A percentile compares a stretch with the other conserved stretches of the same genome.
Evolutionary conservation across 2,329 filamentous ascomycete species (phyloP).

Genomic region (Aureobasidium lini): DNA sequence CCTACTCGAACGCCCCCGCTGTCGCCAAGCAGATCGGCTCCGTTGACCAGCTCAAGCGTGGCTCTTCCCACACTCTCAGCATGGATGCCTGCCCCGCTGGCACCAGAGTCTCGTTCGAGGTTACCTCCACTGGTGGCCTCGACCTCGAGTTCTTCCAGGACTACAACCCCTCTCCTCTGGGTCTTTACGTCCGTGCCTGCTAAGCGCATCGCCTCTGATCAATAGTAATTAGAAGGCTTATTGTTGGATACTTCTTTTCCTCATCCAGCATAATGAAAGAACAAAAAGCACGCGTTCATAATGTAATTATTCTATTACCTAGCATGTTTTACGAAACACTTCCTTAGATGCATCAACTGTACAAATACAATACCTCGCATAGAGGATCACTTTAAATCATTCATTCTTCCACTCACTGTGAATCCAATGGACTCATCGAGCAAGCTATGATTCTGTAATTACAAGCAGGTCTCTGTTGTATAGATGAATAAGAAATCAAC

Average conservation of each 20-base stretch:
- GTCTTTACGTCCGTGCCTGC: conserved; percentile 14
- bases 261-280: conserved; percentile 7
- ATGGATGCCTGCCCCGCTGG: conserved; percentile 22
- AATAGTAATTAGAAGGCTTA: neutral
- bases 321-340: neutral
- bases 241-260: neutral
- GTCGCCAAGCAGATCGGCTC: conserved; percentile 15
- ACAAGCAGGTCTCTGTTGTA: no score
- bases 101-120: conserved; percentile 20
- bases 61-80: conserved; percentile 23
- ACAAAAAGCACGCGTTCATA: conserved; percentile 7
- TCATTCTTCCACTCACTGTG: neutral
- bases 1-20: conserved; percentile 20
- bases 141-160: conserved; percentile 24
- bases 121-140: conserved; percentile 19
- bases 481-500: no score
- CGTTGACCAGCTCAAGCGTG: conserved; percentile 17
- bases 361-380: neutral
- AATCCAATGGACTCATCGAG: neutral
- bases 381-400: neutral
- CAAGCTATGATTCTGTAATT: neutral
- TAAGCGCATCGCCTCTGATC: neutral
- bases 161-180: conserved; percentile 17
- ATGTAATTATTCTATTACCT: conserved; percentile 7
- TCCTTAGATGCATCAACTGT: neutral